phyloP scores from a whole-genome alignment of 148 eudicot species.

The Pouteria glomerata region DNA sequence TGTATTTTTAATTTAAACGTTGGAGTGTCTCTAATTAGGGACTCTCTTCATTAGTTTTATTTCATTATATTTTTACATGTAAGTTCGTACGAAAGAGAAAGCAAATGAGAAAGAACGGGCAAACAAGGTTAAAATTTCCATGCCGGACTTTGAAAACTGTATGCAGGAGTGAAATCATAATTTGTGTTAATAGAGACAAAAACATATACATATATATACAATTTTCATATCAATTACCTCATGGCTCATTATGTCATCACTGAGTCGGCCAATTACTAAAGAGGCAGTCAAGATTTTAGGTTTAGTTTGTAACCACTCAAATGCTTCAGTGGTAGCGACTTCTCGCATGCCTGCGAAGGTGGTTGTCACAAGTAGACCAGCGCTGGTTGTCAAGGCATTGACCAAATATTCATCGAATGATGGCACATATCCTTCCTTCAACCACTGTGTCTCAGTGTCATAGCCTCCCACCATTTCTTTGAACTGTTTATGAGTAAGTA shows the following conservation, averaged over 20 bases:
- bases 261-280: conserved; percentile 14
- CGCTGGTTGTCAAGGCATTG: neutral
- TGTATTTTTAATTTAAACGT: too few species aligned
- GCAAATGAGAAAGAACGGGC: too few species aligned
- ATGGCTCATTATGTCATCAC: conserved; percentile 19
- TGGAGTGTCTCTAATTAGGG: too few species aligned
- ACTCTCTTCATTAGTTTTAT: too few species aligned
- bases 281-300: conserved; percentile 10
- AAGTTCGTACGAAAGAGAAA: too few species aligned
- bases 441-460: conserved; percentile 21
- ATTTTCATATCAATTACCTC: conserved; percentile 14
- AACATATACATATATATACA: neutral
- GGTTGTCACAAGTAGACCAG: neutral
- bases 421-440: conserved; percentile 11
- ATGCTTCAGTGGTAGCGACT: conserved; percentile 9
- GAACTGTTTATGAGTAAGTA: conserved; percentile 17
- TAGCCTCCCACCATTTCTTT: conserved; percentile 13
- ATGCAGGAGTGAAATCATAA: neutral
- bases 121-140: too few species aligned
- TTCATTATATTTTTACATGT: too few species aligned
- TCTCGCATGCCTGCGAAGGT: conserved; percentile 18
- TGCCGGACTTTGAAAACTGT: too few species aligned
- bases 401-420: conserved; percentile 21
- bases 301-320: conserved; percentile 15
- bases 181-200: neutral